Base-by-base conservation (phyloP, 1,284 basidiomycete species). In the Schizophyllum commune region DNA sequence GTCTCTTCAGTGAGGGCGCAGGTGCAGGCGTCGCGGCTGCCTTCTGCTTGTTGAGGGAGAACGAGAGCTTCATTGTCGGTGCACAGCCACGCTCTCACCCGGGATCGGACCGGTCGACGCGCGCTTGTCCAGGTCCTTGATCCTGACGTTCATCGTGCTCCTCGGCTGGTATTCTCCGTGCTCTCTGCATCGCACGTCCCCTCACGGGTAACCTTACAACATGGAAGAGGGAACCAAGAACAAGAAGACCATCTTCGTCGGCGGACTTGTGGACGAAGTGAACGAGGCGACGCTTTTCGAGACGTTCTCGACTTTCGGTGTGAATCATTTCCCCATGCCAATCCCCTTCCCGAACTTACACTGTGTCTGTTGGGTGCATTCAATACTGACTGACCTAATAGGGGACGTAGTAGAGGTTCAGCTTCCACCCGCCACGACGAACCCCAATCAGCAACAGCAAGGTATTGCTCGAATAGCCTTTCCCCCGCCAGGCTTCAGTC, bases 341-440 rank as follows among this genome's bases (percentile, higher is more conserved):
- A 47, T 17, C 4, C 9, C 4, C 13, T 47, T 8, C 9, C 39
- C 13, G 9, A 52, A 57, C 51, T 60, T 33, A 22, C n/a, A 59
- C 9, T 47, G 56, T 22, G 20, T 58, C 6, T 20, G 55, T 57
- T 57, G 58, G 62, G 5, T 3, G 27, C 47, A 60, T 34, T 60
- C 53, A 59, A 61, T 64, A 22, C 64, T 56, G 64, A 66, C 72
- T 4, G 6, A 5, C 19, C 19, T 15, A 2, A 19, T 21, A 92
- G 90, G 90, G 57, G 91, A 92, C 71, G 81, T 92, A 61, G 83
- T 92, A 61, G 89, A 92, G 68, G 85, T 92, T 32, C 90, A 92
- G 67, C 74, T 92, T 21, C 91, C 91, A 56, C 78, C 83, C 39
- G 85, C 88, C 15, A 77, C 83, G 15, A 82, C 82, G 17, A 85